Evolutionary conservation across 75 land plant genomes (phyloP), one percentile per base, ranked within the genome.

Genomic region (Adiantum capillusveneris): DNA sequence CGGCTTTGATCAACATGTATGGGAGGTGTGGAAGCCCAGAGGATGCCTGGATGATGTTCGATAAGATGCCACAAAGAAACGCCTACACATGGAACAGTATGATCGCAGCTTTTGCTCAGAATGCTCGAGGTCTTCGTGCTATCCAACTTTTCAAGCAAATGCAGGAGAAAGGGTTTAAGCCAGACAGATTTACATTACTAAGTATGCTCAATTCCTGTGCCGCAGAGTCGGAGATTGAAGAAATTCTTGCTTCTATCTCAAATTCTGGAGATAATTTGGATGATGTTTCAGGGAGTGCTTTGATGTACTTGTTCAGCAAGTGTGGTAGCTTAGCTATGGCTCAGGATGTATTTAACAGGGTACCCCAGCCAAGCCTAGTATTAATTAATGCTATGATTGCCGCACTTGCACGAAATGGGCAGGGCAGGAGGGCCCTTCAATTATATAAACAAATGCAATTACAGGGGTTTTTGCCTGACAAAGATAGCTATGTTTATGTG

Each of bases 321-420:
- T 78, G 81, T 41, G 65, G 57, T 1, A 67, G 78, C 11, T 25
- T 81, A 31, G 60, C 56, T 34, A 66, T 66, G 58, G 59, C 79
- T 0, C 62, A 72, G 66, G 65, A 43, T 27, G 72, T 78, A 3
- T 85, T 85, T 64, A 69, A 85, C 49, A 43, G 43, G 43, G 67
- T 81, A 75, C 31, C 60, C 17, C 64, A 75, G 18, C 76, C 66
- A 37, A 76, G 78, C 61, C 79, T 85, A 29, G 75, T 81, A 69
- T 78, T 81, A 29, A 81, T 84, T 84, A 75, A 79, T 12, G 84
- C 88, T 25, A 59, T 85, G 1, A 70, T 85, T 31, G 62, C 84
- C 7, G 79, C 74, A 13, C 78, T 70, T 59, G 82, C 70, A 17
- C 84, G 79, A 22, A 71, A 55, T 59, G 78, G 76, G 54, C 67